These are phyloP conservation scores for Gymnopus androsaceus DNA, from an alignment of 1,284 basidiomycete species.

Conservation along the genomic window DNA sequence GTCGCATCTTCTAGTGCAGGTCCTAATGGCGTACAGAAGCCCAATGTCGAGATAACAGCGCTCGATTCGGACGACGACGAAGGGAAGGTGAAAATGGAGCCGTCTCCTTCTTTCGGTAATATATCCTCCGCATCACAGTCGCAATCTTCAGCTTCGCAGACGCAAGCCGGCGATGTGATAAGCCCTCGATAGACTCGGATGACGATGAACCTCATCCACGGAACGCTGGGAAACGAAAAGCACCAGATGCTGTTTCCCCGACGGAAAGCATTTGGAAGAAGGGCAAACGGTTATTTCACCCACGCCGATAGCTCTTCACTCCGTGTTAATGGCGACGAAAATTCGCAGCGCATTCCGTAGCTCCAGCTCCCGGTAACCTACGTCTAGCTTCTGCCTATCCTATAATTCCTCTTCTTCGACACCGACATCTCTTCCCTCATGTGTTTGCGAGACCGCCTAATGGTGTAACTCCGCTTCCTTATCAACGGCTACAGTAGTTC, in stretches of 20 bases:
- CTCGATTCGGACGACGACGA: conserved; percentile 77
- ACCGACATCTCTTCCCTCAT: conserved; percentile 1
- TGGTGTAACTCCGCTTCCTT: conserved; percentile 3
- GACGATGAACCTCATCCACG: conserved; percentile 51
- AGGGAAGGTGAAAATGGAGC: conserved; percentile 68
- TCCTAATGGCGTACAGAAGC: conserved; percentile 34
- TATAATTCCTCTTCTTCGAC: background rate
- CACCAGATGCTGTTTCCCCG: conserved; percentile 52
- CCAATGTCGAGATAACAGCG: conserved; percentile 47
- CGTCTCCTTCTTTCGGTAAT: conserved; percentile 58
- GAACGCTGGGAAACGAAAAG: conserved; percentile 58
- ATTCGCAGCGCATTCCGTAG: background rate
- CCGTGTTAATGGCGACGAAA: background rate
- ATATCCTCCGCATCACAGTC: conserved; percentile 38
- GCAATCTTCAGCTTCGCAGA: conserved; percentile 32
- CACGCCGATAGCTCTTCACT: background rate
- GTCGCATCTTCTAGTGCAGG: conserved; percentile 4
- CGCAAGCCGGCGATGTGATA: conserved; percentile 49
- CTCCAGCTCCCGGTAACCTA: background rate
- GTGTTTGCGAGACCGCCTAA: background rate
- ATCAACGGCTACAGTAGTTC: conserved; percentile 2
- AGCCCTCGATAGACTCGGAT: conserved; percentile 80
- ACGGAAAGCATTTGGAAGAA: conserved; percentile 76
- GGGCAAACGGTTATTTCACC: conserved; percentile 44
- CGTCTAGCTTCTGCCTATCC: background rate